Base-by-base conservation (phyloP, 78 protist species). In the Speleostelium caveatum region DNA sequence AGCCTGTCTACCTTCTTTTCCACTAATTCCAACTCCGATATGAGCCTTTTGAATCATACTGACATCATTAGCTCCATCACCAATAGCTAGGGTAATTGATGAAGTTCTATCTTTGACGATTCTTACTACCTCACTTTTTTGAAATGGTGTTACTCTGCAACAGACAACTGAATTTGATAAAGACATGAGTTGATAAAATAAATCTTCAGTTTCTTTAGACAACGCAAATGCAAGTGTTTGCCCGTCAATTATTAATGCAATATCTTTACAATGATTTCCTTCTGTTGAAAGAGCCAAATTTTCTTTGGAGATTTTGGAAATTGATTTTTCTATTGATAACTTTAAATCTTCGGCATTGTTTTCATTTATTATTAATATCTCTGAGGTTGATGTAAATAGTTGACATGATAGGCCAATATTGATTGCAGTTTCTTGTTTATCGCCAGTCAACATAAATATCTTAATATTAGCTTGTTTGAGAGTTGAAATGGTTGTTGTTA, bases 381-480 rank as follows among this genome's bases (percentile, higher is more conserved):
- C 72, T 24, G 39, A 24, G 42, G 28, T 65, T 12, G n/a, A 55
- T 35, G 75, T 39, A n/a, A n/a, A n/a, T 26, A 88, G 32, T 10
- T 33, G 41, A 58, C 95, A 95, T 24, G 94, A 95, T 45, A 66
- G 12, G 30, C 95, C 99, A 56, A 99, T 98, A 71, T 95, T 94
- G 39, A 95, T 87, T 6, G 99, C 99, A 0, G 99, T 98, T 95
- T 97, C 99, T 38, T 68, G 93, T 79, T 98, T 98, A 95, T 98
- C 99, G 49, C 99, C 99, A 14, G 99, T 98, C 56, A 98, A 87
- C 93, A 98, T 87, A 99, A 99, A 98, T 28, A 97, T 76, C 58
- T 94, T 92, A 59, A 96, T 72, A 17, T 93, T 94, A 10, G 98
- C 97, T 19, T 69, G 21, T 10, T 35, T 66, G 4, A 98, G 80